phyloP scores from a whole-genome alignment of 495 filamentous ascomycete species.

The Aspergillus bridgeri region DNA sequence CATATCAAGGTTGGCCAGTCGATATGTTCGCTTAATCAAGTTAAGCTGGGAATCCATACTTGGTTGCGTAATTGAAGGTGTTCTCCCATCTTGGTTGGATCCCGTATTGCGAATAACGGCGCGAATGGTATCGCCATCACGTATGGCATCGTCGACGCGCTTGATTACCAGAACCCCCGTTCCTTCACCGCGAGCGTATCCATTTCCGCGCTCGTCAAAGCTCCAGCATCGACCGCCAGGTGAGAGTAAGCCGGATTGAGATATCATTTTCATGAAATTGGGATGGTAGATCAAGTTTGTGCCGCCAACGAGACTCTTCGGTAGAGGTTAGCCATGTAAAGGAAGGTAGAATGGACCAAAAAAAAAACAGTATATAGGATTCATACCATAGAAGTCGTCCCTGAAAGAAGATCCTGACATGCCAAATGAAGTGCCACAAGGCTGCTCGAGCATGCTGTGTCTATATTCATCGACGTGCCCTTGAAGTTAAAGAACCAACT shows the following conservation, averaged over 20 bases:
- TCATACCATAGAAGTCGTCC: no score
- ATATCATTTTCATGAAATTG: no score
- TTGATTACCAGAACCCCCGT: slow-evolving; percentile 1
- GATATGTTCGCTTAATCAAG: slow-evolving; percentile 42
- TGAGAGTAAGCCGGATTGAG: neutral
- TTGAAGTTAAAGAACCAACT: no score
- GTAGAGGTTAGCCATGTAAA: no score
- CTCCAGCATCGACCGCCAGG: neutral
- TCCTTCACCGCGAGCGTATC: neutral
- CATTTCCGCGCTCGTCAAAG: neutral
- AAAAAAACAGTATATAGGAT: no score
- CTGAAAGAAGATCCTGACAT: no score
- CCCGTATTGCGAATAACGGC: slow-evolving; percentile 34
- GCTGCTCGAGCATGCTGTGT: no score
- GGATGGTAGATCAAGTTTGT: no score
- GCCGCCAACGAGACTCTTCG: no score
- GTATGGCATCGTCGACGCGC: slow-evolving; percentile 25
- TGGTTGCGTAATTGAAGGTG: slow-evolving; percentile 40
- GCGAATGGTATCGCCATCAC: slow-evolving; percentile 43
- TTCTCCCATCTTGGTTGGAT: slow-evolving; percentile 53
- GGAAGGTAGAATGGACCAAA: no score
- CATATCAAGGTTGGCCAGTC: slow-evolving; percentile 29
- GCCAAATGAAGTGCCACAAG: no score
- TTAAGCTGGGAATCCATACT: slow-evolving; percentile 34
- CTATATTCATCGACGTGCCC: no score